Evolutionary conservation across 148 eudicot genomes (phyloP), one percentile per base, ranked within the genome.

Genomic region (Rhododendron griersonianum): DNA sequence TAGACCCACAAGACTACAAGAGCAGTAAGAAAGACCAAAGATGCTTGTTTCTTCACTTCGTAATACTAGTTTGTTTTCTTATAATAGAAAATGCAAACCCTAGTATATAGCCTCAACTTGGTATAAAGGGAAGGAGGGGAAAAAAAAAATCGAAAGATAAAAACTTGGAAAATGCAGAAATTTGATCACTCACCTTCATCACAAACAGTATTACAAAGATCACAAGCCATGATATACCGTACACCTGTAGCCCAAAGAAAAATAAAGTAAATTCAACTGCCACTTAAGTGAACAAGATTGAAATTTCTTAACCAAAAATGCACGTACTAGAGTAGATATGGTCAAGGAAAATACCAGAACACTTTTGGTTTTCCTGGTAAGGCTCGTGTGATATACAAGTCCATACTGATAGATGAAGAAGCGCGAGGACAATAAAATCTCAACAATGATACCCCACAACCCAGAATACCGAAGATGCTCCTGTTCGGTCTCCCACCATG

Each of bases 401-500:
- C 94, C 97, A 88, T 85, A 93, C 87, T 94, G 97, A 86, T 89
- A 94, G 55, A 93, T 81, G 76, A 94, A 94, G 86, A 94, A 94
- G 23, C 97, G 90, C 25, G 92, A 19, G 0, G 94, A 87, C 74
- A 94, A 84, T 76, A 93, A 50, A 33, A 94, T 91, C 91, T 94
- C 97, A 8, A 86, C 55, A 23, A 88, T 59, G 37, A 90, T 91
- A 9, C 97, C 97, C 41, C 89, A 87, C 28, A 19, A 86, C 83
- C 97, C 97, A 74, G 95, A 89, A 87, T 88, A 48, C 15, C 67
- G 88, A 86, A 94, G 94, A 91, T 94, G 97, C 69, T 87, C 90
- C 45, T 90, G 97, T 85, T 94, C 94, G 18, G 83, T 86, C 84
- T 93, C 95, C 97, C 95, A 94, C 97, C 97, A 94, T 55, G 97